These are phyloP conservation scores for Chalciporus sp. DNA, from an alignment of 1,284 basidiomycete genomes.

Conservation along the genomic window DNA sequence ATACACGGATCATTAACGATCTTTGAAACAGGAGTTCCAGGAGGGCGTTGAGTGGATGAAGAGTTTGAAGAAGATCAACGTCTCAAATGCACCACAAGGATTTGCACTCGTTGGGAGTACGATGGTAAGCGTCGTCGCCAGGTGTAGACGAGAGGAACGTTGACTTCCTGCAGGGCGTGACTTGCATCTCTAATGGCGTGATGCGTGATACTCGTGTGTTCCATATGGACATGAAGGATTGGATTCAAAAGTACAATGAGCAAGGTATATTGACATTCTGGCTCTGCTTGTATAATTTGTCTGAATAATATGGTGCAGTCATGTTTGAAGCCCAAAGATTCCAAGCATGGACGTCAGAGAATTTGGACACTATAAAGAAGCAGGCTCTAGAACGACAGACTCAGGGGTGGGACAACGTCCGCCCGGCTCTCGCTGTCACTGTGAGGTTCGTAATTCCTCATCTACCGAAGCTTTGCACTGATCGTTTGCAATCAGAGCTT, in stretches of 20 bases:
- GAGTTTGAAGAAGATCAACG: slow-evolving; percentile 7
- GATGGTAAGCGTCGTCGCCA: background rate
- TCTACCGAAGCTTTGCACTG: background rate
- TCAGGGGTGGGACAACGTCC: slow-evolving; percentile 33
- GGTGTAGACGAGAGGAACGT: background rate
- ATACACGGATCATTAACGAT: background rate
- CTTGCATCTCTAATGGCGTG: background rate
- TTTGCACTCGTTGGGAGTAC: slow-evolving; percentile 11
- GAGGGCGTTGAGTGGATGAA: slow-evolving; percentile 23
- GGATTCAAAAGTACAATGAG: background rate
- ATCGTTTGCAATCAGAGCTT: slow-evolving; percentile 20
- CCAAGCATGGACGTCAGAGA: slow-evolving; percentile 18
- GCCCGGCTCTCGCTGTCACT: slow-evolving; percentile 33
- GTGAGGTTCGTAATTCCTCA: slow-evolving; percentile 26
- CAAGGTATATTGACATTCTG: background rate
- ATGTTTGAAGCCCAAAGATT: slow-evolving; percentile 16
- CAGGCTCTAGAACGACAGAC: slow-evolving; percentile 26
- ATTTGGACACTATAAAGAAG: slow-evolving; percentile 25
- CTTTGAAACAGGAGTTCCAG: slow-evolving; percentile 18
- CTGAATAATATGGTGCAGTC: slow-evolving; percentile 9
- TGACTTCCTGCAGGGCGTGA: background rate
- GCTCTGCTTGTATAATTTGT: background rate
- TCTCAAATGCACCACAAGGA: background rate
- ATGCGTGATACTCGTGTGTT: background rate
- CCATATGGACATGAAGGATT: background rate